Percentiles rank a stretch among this genome's conserved stretches.
Conservation (phyloP, 2,329 filamentous ascomycete genomes). For the Escovopsis weberi region DNA sequence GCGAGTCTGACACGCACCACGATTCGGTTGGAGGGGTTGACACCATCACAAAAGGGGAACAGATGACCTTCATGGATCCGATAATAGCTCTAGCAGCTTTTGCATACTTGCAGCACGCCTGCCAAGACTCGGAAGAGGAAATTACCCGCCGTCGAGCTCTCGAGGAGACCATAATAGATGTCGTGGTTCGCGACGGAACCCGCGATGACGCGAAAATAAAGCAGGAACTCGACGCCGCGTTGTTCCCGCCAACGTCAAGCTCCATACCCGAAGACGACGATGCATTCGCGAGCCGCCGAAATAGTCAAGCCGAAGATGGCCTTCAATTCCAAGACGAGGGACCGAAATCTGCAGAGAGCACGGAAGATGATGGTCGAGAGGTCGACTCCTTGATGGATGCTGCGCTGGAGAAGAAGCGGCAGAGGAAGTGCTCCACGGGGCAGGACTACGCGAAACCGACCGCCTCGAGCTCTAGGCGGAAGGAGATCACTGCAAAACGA, state of each 20-base stretch:
- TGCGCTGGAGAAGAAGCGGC: background rate
- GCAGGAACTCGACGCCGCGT: no score
- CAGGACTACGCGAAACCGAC: slow-evolving; percentile 4
- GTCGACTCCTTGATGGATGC: background rate
- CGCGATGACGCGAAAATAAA: slow-evolving; percentile 30
- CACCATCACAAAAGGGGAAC: slow-evolving; percentile 28
- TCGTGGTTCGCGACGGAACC: slow-evolving; percentile 44
- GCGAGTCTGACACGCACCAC: slow-evolving; percentile 44
- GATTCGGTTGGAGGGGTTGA: no score
- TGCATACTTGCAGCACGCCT: slow-evolving; percentile 46
- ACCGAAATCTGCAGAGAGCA: background rate
- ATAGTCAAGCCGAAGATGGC: slow-evolving; percentile 30
- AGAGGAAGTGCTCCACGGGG: background rate
- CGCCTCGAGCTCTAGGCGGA: slow-evolving; percentile 3
- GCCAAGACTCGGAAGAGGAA: slow-evolving; percentile 34
- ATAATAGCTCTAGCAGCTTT: slow-evolving; percentile 45
- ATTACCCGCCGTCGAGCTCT: slow-evolving; percentile 31
- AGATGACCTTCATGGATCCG: slow-evolving; percentile 46
- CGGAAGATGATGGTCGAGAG: background rate
- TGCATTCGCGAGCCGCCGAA: slow-evolving; percentile 28
- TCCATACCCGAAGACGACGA: slow-evolving; percentile 21
- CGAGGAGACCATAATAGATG: slow-evolving; percentile 51
- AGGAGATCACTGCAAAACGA: slow-evolving; percentile 23
- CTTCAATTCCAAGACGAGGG: background rate
- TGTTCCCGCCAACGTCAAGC: no score